Evolutionary conservation across 345 rosid species (phyloP), one percentile per base, ranked within the genome.

Genomic region (Eucalyptus guilfoylei): DNA sequence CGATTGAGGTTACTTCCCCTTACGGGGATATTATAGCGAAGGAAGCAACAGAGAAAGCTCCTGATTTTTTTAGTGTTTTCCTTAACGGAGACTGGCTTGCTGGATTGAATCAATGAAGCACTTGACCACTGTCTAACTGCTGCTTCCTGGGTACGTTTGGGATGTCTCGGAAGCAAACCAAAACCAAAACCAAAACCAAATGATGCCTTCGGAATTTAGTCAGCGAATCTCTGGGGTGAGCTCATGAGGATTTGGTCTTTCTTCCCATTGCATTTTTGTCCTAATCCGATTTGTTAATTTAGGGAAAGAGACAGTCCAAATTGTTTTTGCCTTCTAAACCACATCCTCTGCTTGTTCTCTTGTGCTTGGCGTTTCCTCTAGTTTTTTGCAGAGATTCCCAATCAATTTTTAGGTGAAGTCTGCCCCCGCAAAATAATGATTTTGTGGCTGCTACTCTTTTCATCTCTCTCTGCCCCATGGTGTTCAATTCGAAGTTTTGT

Each of bases 191-290:
- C 7, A 60, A 87, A 87, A 30, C 15, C 42, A 64, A 17, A 45
- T 26, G 19, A 40, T 14, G 32, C n/a, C 47, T 55, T 8, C 17
- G 44, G 81, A 45, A n/a, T 42, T 48, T 34, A 81, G 88, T 87
- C 83, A 47, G 87, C 81, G 87, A 60, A 89, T 89, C 90, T 87
- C 37, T n/a, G 87, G 47, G 87, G 89, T 81, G 91, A 89, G 85
- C 87, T 89, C 91, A 87, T 21, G 69, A 12, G 50, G 89, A 87
- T 87, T 87, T 87, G n/a, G 67, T 76, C 64, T 49, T 15, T 80
- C 40, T 54, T 80, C 24, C 30, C 81, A 15, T 44, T n/a, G 86
- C 67, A 49, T 28, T 44, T 64, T 44, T 64, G 44, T 45, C 76
- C 83, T 64, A 15, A 19, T 87, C 88, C 32, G 19, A 62, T 87